phyloP scores from a whole-genome alignment of 768 basidiomycete species.

The Mycena kentingensis region DNA sequence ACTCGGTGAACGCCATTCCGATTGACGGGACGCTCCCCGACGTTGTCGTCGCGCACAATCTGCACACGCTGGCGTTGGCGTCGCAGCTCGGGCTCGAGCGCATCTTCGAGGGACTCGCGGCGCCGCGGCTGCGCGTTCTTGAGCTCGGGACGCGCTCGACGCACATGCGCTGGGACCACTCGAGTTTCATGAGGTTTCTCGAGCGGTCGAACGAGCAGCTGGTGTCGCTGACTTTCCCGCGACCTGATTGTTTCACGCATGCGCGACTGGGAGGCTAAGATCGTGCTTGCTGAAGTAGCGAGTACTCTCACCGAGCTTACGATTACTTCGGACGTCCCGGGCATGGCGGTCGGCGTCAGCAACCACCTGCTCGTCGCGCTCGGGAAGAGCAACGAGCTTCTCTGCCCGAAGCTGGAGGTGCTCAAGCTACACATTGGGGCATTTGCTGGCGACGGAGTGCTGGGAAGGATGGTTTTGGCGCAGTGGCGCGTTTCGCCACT shows the following conservation, averaged over 20 bases:
- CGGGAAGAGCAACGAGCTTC: background rate
- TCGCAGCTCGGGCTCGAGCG: constrained; percentile 10
- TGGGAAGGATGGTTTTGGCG: constrained; percentile 11
- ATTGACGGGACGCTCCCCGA: constrained; percentile 9
- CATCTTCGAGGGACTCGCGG: constrained; percentile 5
- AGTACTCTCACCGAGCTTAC: constrained; percentile 8
- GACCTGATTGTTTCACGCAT: constrained; percentile 18
- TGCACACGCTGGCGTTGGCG: constrained; percentile 5
- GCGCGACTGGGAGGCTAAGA: background rate
- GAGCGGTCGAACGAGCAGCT: constrained; percentile 11
- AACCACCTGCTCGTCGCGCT: constrained; percentile 5
- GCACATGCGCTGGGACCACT: constrained; percentile 15
- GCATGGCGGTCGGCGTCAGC: constrained; percentile 11
- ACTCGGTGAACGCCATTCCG: constrained; percentile 1
- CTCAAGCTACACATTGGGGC: constrained; percentile 12
- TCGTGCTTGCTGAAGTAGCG: constrained; percentile 6
- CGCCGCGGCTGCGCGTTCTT: constrained; percentile 6
- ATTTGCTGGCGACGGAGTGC: constrained; percentile 9
- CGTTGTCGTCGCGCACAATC: constrained; percentile 1
- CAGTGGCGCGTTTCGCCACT: too few relatives aligned
- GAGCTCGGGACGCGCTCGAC: constrained; percentile 16
- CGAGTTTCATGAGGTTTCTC: constrained; percentile 17
- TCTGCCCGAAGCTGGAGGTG: constrained; percentile 16
- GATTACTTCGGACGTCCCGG: constrained; percentile 19
- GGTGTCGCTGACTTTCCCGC: constrained; percentile 10